These are phyloP conservation scores for Leishmania turanica DNA, from an alignment of 208 protist species.

Conservation along the genomic window DNA sequence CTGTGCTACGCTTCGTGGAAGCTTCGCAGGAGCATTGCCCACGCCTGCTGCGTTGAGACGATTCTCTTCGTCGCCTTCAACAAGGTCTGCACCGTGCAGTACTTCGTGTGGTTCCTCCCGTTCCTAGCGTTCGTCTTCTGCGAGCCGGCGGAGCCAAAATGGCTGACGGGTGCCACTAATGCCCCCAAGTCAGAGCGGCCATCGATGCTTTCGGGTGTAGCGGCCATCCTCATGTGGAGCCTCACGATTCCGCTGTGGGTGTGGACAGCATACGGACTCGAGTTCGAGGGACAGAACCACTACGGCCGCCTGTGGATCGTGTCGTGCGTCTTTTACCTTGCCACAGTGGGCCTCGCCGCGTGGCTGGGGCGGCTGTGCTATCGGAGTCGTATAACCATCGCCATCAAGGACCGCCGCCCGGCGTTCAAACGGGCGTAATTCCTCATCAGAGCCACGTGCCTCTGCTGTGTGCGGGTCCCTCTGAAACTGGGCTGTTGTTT, in stretches of 20 bases:
- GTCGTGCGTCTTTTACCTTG: slow-evolving; percentile 85
- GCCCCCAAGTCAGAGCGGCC: slow-evolving; percentile 7
- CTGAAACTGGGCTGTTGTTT: background rate
- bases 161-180: slow-evolving; percentile 3
- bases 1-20: slow-evolving; percentile 71
- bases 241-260: slow-evolving; percentile 86
- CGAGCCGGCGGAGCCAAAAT: slow-evolving; percentile 31
- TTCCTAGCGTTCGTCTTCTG: slow-evolving; percentile 83
- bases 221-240: slow-evolving; percentile 55
- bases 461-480: background rate
- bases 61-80: slow-evolving; percentile 95
- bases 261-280: slow-evolving; percentile 65
- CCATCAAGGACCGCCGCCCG: slow-evolving; percentile 14
- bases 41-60: slow-evolving; percentile 84
- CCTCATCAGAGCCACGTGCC: background rate
- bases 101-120: slow-evolving; percentile 95
- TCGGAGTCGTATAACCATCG: slow-evolving; percentile 13
- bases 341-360: slow-evolving; percentile 66
- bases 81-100: slow-evolving; percentile 95
- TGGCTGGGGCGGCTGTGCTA: slow-evolving; percentile 68
- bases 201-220: slow-evolving; percentile 22
- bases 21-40: slow-evolving; percentile 72
- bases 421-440: slow-evolving; percentile 14
- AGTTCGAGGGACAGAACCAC: slow-evolving; percentile 82
- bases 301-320: slow-evolving; percentile 85